Conservation (phyloP, 306 rosid species). For the Dalbergia cochinchinensis region DNA sequence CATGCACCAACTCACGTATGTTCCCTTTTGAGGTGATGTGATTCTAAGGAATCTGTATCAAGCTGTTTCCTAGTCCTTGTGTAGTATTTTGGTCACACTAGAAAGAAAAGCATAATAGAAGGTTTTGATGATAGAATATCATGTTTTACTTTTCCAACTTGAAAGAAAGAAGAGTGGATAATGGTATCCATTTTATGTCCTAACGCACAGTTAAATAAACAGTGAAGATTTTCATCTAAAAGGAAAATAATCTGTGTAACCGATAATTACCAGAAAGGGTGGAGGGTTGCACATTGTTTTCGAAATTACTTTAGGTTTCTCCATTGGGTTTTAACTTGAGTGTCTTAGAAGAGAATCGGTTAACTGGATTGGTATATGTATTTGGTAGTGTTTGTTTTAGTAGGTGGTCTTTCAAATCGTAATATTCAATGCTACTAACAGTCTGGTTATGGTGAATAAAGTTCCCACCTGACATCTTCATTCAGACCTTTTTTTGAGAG, state of each 20-base stretch:
- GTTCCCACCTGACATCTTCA: slow-evolving; percentile 40
- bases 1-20: too few relatives aligned
- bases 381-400: slow-evolving; percentile 48
- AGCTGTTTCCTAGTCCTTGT: neutral
- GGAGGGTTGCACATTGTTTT: slow-evolving; percentile 50
- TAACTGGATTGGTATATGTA: slow-evolving; percentile 13
- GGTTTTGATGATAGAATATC: neutral
- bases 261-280: slow-evolving; percentile 4
- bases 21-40: too few relatives aligned
- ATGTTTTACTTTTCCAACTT: neutral
- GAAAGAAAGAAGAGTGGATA: neutral
- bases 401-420: slow-evolving; percentile 47
- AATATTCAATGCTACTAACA: slow-evolving; percentile 44
- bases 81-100: neutral
- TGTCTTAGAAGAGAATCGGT: slow-evolving; percentile 14
- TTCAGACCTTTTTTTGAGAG: slow-evolving; percentile 34
- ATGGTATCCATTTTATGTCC: neutral
- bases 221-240: neutral
- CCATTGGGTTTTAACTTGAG: slow-evolving; percentile 37
- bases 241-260: slow-evolving; percentile 12
- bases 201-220: neutral
- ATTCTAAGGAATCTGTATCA: too few relatives aligned
- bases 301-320: slow-evolving; percentile 31
- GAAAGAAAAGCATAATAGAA: neutral
- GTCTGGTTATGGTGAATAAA: slow-evolving; percentile 41